A percentile compares a stretch with the other conserved stretches of the same genome.
These are phyloP conservation scores for Wickerhamiella cacticola DNA, from an alignment of 805 yeast species.

Conservation along the genomic window DNA sequence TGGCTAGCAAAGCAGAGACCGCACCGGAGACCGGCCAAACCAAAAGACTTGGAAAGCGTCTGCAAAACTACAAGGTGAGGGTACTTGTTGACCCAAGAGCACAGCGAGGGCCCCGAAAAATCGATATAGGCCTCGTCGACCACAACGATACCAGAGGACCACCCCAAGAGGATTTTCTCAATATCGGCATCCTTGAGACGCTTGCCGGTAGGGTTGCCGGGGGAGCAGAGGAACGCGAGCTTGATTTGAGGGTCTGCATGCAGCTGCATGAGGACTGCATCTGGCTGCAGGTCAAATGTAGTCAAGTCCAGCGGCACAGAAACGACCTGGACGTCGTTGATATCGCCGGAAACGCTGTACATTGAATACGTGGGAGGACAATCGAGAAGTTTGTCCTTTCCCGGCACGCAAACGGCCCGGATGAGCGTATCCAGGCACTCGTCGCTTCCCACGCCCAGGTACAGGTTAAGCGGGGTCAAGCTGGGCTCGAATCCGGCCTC, in stretches of 20 bases:
- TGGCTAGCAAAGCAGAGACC: constrained; percentile 64
- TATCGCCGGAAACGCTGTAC: constrained; percentile 83
- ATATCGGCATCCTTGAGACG: constrained; percentile 41
- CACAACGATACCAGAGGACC: constrained; percentile 64
- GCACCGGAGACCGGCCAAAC: constrained; percentile 85
- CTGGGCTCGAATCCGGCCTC: constrained; percentile 22
- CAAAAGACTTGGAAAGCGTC: constrained; percentile 89
- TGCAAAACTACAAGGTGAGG: constrained; percentile 82
- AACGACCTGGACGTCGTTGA: constrained; percentile 74
- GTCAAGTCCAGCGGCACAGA: constrained; percentile 54
- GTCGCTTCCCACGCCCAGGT: constrained; percentile 95
- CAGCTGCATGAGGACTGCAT: constrained; percentile 41
- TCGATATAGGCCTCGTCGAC: constrained; percentile 95
- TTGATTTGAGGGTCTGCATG: constrained; percentile 51
- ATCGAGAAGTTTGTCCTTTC: constrained; percentile 63
- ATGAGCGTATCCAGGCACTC: constrained; percentile 85
- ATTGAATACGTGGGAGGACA: constrained; percentile 97
- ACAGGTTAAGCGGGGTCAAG: constrained; percentile 55
- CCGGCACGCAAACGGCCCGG: constrained; percentile 74
- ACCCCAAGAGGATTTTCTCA: constrained; percentile 36
- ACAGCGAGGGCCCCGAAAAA: constrained; percentile 57
- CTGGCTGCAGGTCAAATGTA: constrained; percentile 47
- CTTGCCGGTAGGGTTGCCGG: constrained; percentile 92
- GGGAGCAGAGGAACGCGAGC: constrained; percentile 75
- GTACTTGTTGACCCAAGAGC: constrained; percentile 67